Base-by-base conservation (phyloP, 2,329 filamentous ascomycete genomes). In the Aspergillus uvarum region DNA sequence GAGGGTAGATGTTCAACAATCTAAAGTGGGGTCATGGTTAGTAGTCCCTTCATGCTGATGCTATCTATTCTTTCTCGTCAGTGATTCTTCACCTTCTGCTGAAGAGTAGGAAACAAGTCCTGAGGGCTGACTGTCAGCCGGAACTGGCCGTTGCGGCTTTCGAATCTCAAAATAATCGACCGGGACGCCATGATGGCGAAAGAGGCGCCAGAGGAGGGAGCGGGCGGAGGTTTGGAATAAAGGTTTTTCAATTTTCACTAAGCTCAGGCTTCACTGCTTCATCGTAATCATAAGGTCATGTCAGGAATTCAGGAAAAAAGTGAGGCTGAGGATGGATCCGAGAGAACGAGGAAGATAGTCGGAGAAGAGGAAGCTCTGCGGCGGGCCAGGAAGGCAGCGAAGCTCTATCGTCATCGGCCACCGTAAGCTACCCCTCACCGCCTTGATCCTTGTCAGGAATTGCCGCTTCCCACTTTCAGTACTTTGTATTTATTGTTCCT, bases 91-190 rank as follows among this genome's bases (percentile, higher is more conserved):
- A 81, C 80, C 71, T 79, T 78, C 59, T 75, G 75, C 14, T 84
- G 74, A 29, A 88, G 77, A 8, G 83, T 79, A 21, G 81, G 73
- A 74, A 98, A 96, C 0, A 88, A 87, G 64, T 90, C 87, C 47
- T 84, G 83, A 54, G 88, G 85, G 68, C 93, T 88, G 67, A 96
- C 85, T 54, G 83, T 90, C 70, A 98, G 82, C 68, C 95, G 89
- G 77, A 93, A 89, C 83, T 95, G 95, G 80, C 95, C 95, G 80
- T 97, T 92, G 65, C 91, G 92, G 74, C 92, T 92, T 70, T 93
- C 89, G 68, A 96, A 90, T 76, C 93, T 87, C 59, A 97, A 82
- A 72, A 96, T 83, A 87, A 96, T 96, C 65, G 73, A 79, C 73
- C 72, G 67, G 51, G 76, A 67, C 24, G 76, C 68, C 77, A 79